These are phyloP conservation scores for Raffaelea deltoideospora DNA, from an alignment of 2,329 filamentous ascomycete genomes.

Conservation along the genomic window DNA sequence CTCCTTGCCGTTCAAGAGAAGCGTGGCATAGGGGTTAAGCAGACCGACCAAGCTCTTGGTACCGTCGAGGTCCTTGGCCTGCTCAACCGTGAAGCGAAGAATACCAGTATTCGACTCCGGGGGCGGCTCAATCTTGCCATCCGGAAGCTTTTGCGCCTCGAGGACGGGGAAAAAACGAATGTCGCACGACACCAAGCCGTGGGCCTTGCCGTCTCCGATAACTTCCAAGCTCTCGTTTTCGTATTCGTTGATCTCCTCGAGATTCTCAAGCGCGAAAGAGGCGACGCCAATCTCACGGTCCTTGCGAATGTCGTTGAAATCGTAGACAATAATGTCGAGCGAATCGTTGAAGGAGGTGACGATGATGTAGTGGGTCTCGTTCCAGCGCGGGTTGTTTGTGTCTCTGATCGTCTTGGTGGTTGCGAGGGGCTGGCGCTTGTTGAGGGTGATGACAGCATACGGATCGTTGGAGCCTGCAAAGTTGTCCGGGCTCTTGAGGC, in stretches of 20 bases:
- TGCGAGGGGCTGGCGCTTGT: conserved; percentile 65
- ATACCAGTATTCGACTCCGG: conserved; percentile 92
- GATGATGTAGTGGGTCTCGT: conserved; percentile 92
- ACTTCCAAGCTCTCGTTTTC: conserved; percentile 81
- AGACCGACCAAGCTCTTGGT: conserved; percentile 82
- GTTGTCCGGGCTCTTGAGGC: conserved; percentile 89
- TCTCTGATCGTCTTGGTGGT: conserved; percentile 81
- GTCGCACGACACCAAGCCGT: conserved; percentile 67
- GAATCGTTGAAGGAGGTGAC: conserved; percentile 81
- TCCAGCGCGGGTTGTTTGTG: conserved; percentile 80
- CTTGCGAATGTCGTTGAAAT: conserved; percentile 93
- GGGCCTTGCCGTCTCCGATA: conserved; percentile 66
- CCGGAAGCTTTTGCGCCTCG: conserved; percentile 52
- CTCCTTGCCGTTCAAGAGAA: conserved; percentile 85
- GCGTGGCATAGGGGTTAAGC: conserved; percentile 77
- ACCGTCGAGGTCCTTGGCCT: conserved; percentile 89
- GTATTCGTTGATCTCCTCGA: conserved; percentile 62
- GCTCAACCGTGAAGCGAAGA: conserved; percentile 80
- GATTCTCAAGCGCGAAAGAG: conserved; percentile 68
- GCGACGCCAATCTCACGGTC: conserved; percentile 87
- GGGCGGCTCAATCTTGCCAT: conserved; percentile 64
- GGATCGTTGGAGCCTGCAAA: conserved; percentile 87
- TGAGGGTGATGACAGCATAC: conserved; percentile 73
- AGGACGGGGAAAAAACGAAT: conserved; percentile 93
- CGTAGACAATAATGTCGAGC: conserved; percentile 70